These are phyloP conservation scores for Neocucurbitaria cava DNA, from an alignment of 2,329 filamentous ascomycete genomes.

Conservation along the genomic window DNA sequence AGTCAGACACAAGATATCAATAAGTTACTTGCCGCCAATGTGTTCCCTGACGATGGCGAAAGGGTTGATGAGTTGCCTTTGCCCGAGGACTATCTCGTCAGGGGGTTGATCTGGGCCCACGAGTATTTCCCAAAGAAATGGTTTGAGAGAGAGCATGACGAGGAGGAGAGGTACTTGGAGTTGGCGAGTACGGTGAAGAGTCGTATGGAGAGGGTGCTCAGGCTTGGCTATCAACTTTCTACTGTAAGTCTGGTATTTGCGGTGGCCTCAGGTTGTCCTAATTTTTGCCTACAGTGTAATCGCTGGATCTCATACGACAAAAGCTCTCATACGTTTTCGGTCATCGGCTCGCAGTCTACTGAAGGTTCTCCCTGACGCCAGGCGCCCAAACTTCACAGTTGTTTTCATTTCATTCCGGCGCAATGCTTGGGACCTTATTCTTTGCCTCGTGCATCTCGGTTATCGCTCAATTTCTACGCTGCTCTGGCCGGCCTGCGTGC, in stretches of 20 bases:
- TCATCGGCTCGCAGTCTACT: slow-evolving; percentile 6
- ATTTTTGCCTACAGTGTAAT: slow-evolving; percentile 30
- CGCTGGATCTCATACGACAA: slow-evolving; percentile 42
- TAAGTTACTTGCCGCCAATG: slow-evolving; percentile 28
- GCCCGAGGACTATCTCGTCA: slow-evolving; percentile 72
- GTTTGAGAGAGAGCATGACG: slow-evolving; percentile 69
- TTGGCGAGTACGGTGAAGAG: slow-evolving; percentile 63
- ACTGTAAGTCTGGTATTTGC: slow-evolving; percentile 26
- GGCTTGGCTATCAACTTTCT: slow-evolving; percentile 60
- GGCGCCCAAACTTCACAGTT: background rate
- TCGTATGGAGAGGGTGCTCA: slow-evolving; percentile 67
- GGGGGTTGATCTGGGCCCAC: slow-evolving; percentile 68
- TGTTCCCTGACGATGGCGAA: slow-evolving; percentile 57
- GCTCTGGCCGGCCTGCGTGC: background rate
- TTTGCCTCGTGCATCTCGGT: background rate
- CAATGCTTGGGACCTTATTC: background rate
- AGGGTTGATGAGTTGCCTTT: slow-evolving; percentile 60
- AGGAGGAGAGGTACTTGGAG: slow-evolving; percentile 72
- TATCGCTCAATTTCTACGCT: background rate
- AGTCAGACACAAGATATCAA: slow-evolving; percentile 35
- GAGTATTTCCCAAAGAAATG: slow-evolving; percentile 65
- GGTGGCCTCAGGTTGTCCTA: background rate
- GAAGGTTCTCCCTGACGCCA: background rate
- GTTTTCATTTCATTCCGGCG: background rate
- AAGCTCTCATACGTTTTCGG: slow-evolving; percentile 36